Conservation (phyloP, 1,284 basidiomycete species). For the Ustilago bromivora region DNA sequence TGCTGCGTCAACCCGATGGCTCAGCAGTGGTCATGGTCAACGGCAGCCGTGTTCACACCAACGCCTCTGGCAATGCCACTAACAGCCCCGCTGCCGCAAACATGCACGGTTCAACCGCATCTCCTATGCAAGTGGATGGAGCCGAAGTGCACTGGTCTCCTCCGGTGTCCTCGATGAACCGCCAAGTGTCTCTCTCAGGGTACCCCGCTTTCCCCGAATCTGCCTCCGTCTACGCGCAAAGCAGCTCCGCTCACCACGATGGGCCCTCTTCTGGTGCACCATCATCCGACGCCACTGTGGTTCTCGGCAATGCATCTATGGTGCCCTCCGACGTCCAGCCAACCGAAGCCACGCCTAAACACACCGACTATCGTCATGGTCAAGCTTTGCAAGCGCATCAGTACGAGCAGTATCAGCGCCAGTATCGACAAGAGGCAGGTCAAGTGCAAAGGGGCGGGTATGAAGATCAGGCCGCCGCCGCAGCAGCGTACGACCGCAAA, state of each 20-base stretch:
- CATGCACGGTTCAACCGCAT: conserved; percentile 25
- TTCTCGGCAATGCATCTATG: conserved; percentile 27
- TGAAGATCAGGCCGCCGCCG: conserved; percentile 30
- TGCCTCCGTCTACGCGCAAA: conserved; percentile 51
- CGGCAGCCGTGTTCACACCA: conserved; percentile 13
- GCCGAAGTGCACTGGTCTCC: conserved; percentile 50
- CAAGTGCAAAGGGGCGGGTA: conserved; percentile 26
- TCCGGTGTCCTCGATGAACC: conserved; percentile 14
- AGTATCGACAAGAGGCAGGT: conserved; percentile 26
- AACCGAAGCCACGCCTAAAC: conserved; percentile 36
- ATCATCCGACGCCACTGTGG: conserved; percentile 28
- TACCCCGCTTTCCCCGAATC: conserved; percentile 63
- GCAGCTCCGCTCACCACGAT: conserved; percentile 44
- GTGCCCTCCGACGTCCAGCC: conserved; percentile 29
- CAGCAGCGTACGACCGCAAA: conserved; percentile 28
- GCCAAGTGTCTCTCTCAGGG: conserved; percentile 44
- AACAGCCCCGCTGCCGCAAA: conserved; percentile 6
- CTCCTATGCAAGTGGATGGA: conserved; percentile 54
- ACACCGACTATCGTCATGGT: conserved; percentile 19
- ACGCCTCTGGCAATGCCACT: conserved; percentile 2
- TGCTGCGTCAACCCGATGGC: conserved; percentile 39
- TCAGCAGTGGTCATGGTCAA: conserved; percentile 31
- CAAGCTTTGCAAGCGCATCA: conserved; percentile 43
- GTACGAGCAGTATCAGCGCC: conserved; percentile 46
- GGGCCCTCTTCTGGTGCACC: conserved; percentile 24